A percentile compares a stretch with the other conserved stretches of the same genome.
Conservation (phyloP, 2,329 filamentous ascomycete species). For the Apiospora hydei region DNA sequence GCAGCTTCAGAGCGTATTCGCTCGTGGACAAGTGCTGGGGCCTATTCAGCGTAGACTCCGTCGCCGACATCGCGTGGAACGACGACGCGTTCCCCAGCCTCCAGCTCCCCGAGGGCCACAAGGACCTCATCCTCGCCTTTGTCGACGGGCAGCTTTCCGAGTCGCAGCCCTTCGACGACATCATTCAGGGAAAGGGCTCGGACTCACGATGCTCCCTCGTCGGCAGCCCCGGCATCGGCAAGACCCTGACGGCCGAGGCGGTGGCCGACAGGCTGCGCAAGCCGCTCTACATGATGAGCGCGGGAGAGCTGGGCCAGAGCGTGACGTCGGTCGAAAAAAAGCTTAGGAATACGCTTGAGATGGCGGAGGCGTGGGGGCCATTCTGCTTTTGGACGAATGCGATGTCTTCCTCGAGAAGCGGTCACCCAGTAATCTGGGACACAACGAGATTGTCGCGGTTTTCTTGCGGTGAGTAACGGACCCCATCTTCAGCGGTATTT, state of each 20-base stretch:
- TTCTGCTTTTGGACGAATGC: constrained; percentile 43
- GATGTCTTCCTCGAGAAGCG: constrained; percentile 46
- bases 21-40: neutral
- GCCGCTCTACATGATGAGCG: constrained; percentile 43
- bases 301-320: constrained; percentile 41
- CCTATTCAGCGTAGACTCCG: constrained; percentile 45
- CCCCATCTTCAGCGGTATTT: no score
- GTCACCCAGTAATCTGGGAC: neutral
- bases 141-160: neutral
- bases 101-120: constrained; percentile 56
- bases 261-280: constrained; percentile 44
- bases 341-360: constrained; percentile 42
- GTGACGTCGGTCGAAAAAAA: constrained; percentile 35
- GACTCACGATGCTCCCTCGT: constrained; percentile 52
- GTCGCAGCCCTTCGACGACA: constrained; percentile 23
- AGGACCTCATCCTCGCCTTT: constrained; percentile 59
- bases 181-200: constrained; percentile 37
- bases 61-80: constrained; percentile 56
- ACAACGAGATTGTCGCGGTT: constrained; percentile 20
- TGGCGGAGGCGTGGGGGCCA: constrained; percentile 49
- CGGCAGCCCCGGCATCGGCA: constrained; percentile 54
- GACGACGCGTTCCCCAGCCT: constrained; percentile 56
- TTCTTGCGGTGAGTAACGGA: constrained; percentile 27
- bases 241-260: constrained; percentile 44
- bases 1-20: neutral